phyloP scores from a whole-genome alignment of 75 land plant species.

The Isoetes taiwanensis region DNA sequence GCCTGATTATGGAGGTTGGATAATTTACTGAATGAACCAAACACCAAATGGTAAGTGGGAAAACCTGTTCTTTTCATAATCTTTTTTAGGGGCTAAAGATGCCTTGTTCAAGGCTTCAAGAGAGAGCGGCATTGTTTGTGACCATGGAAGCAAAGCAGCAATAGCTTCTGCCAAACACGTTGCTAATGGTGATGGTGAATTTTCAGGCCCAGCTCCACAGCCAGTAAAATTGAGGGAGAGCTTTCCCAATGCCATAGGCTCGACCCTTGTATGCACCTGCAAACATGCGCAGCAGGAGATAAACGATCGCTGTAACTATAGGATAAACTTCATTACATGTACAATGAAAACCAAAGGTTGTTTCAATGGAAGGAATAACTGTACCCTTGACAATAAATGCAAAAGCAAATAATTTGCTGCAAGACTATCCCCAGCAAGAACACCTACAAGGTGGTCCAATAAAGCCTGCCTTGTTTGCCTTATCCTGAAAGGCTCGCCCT shows the following conservation, averaged over 20 bases:
- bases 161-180: conserved; percentile 13
- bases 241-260: conserved; percentile 63
- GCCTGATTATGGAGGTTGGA: neutral
- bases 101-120: conserved; percentile 52
- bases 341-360: neutral
- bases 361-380: neutral
- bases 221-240: conserved; percentile 65
- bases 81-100: conserved; percentile 58
- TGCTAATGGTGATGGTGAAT: conserved; percentile 24
- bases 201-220: conserved; percentile 24
- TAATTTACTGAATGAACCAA: neutral
- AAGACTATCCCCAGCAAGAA: conserved; percentile 62
- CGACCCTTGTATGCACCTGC: conserved; percentile 77
- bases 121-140: conserved; percentile 54
- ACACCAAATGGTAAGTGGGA: no score
- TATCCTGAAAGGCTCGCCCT: conserved; percentile 13
- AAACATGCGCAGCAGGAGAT: neutral
- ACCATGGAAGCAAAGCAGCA: conserved; percentile 48
- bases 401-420: conserved; percentile 64
- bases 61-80: conserved; percentile 69
- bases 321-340: neutral
- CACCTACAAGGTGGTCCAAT: conserved; percentile 34
- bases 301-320: neutral
- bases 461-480: conserved; percentile 40
- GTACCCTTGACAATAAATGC: conserved; percentile 77